Evolutionary conservation across 768 basidiomycete species (phyloP), one percentile per base, ranked within the genome.

Genomic region (Russula lepida): DNA sequence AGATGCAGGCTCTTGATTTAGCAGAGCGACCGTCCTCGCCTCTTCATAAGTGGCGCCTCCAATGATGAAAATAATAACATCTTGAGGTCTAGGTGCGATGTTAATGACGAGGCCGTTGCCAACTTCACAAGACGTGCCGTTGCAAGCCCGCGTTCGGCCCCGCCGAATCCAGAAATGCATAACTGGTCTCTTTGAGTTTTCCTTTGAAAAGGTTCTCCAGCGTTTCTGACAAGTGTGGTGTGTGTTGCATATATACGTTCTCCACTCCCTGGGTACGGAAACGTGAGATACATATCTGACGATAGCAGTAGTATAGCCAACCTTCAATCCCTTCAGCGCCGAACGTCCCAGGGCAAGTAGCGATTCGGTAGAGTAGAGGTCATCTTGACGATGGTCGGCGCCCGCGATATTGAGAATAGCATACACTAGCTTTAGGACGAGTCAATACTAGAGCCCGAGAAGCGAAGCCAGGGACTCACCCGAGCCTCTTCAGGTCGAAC

Each of bases 201-300:
- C 94, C 95, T 70, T 84, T 92, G 68, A 95, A 81, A 4, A 99
- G 74, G 55, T 89, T 81, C 68, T 99, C 97, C 17, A 98, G 74
- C 2, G 95, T 98, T 69, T 97, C 88, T 1, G 89, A 85, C 6
- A 99, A 77, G 72, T 95, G 94, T 7, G 97, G 97, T 17, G 85
- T 86, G 68, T 98, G 97, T 67, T 98, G 97, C 58, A 93, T 99
- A 71, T 98, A 99, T 17, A 98, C 95, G 68, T 99, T 99, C 74
- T 99, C 97, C 4, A 98, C 95, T 2, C 97, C 97, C 92, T 95
- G n/a, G 2, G 58, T 4, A 64, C 35, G 37, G 27, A 47, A 32
- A 62, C 54, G 33, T 43, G 35, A 33, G 59, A 69, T 47, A 64
- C 51, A 23, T 56, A 19, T n/a, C 50, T 19, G 25, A 39, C n/a